Evolutionary conservation across 805 yeast genomes (phyloP), one percentile per base, ranked within the genome.

Genomic region (Phaffomyces antillensis): DNA sequence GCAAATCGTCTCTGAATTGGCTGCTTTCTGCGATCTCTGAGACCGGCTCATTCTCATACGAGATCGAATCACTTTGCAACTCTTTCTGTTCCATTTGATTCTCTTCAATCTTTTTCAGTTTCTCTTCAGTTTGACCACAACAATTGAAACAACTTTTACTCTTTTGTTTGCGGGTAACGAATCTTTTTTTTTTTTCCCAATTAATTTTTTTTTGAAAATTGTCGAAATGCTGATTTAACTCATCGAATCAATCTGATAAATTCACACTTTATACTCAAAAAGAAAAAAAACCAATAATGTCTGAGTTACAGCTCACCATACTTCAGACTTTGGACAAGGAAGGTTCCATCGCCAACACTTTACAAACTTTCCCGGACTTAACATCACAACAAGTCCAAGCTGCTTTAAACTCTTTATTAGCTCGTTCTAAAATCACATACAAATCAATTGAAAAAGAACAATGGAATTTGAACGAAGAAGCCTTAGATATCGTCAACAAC

Each of bases 391-490:
- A 76, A 15, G 71, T 87, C 43, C 85, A 84, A 55, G 77, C 96
- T n/a, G 91, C 91, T 26, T 77, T 93, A 58, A 83, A 83, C 60
- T 90, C 97, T 20, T 73, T 93, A 46, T 76, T 82, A 61, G 90
- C 96, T 49, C 84, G 85, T 64, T 74, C 77, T 45, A 90, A 91
- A 86, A 75, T 93, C 55, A 67, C 67, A 38, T 90, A 79, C 70
- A 72, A 76, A 54, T 77, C 86, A 49, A 72, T 79, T 44, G 98
- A 91, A 63, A 70, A 73, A 43, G 95, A 90, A 53, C 64, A 71
- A 52, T 91, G 90, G 83, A 66, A 72, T 25, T 76, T 89, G 51
- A 83, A 95, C 12, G 67, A 65, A 11, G 99, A 93, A 70, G 98
- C 95, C 40, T 66, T 77, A 54, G 90, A 86, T 37, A 85, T 90